Base-by-base conservation (phyloP, 2,329 filamentous ascomycete species). In the Penicillium palitans region DNA sequence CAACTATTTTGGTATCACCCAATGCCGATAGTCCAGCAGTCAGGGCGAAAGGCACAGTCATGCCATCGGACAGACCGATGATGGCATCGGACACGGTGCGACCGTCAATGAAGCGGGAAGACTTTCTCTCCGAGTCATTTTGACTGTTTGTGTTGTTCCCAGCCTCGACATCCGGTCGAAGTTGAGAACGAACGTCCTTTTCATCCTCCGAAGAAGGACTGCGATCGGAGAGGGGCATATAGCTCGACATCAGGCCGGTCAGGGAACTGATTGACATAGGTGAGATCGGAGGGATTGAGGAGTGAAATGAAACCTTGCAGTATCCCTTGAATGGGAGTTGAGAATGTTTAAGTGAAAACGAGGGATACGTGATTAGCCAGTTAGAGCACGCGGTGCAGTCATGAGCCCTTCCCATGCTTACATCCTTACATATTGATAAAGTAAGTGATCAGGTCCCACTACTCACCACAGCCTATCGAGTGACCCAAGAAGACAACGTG, bases 11-110 rank as follows among this genome's bases (percentile, higher is more conserved):
- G 33, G 85, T 86, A 70, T 84, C 80, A n/a, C 86, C 86, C 46
- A 89, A 78, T 2, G 77, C 77, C 8, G 72, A 76, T 52, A 93
- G 80, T 15, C 90, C 90, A 0, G 90, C 90, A 0, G 88, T 91
- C 39, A 93, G 79, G 17, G 90, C 90, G 66, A 93, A 93, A 0
- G 90, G 90, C 0, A 93, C 90, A 0, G 90, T 93, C 65, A 93
- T 81, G 17, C 90, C 90, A 69, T 93, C 90, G 0, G 89, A 87
- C 66, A 92, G 86, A 53, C 90, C 90, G 65, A 93, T 87, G 59
- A 90, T 91, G 61, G 87, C 81, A 72, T 90, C 87, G 46, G 74
- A 77, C 9, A 77, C 71, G 24, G 73, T 70, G 8, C 74, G 72
- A 35, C 73, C 72, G 45, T 77, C 74, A 29, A 77, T 65, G 52